Conservation (phyloP, 2,329 filamentous ascomycete genomes). For the Cytospora schulzeri region DNA sequence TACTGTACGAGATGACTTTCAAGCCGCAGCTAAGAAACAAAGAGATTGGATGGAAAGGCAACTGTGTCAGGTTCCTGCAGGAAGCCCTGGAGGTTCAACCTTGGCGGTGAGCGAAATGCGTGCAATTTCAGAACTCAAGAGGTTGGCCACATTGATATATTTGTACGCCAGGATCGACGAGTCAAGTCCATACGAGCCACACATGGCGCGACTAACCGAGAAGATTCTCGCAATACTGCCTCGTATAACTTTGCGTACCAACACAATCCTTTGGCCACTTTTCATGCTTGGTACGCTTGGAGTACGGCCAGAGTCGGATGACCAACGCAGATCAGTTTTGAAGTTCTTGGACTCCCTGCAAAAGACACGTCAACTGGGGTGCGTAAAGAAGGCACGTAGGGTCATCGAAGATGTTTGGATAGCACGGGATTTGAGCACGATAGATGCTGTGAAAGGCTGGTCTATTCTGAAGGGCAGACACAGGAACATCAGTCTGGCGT, state of each 20-base stretch:
- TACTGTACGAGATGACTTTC: not conserved
- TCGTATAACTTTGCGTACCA: conserved; percentile 33
- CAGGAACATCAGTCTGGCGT: conserved; percentile 33
- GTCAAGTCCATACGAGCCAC: conserved; percentile 32
- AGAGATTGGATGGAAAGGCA: conserved; percentile 7
- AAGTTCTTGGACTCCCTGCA: conserved; percentile 33
- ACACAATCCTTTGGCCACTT: conserved; percentile 35
- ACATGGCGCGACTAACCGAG: conserved; percentile 30
- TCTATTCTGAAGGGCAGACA: conserved; percentile 24
- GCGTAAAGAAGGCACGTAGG: conserved; percentile 36
- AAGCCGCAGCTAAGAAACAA: not conserved
- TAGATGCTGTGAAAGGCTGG: conserved; percentile 21
- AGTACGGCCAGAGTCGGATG: conserved; percentile 33
- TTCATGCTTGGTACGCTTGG: conserved; percentile 37
- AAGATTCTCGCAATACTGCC: conserved; percentile 33
- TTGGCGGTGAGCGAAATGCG: conserved; percentile 8
- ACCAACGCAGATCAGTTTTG: conserved; percentile 33
- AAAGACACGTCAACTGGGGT: conserved; percentile 35
- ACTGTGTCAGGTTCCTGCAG: not conserved
- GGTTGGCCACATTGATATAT: conserved; percentile 35
- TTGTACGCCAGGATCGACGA: conserved; percentile 35
- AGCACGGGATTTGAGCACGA: conserved; percentile 31
- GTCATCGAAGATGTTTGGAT: conserved; percentile 38
- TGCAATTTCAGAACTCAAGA: conserved; percentile 33
- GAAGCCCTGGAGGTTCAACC: not conserved